Evolutionary conservation across 2,329 filamentous ascomycete species (phyloP), one percentile per base, ranked within the genome.

Genomic region (Alternaria sp.): DNA sequence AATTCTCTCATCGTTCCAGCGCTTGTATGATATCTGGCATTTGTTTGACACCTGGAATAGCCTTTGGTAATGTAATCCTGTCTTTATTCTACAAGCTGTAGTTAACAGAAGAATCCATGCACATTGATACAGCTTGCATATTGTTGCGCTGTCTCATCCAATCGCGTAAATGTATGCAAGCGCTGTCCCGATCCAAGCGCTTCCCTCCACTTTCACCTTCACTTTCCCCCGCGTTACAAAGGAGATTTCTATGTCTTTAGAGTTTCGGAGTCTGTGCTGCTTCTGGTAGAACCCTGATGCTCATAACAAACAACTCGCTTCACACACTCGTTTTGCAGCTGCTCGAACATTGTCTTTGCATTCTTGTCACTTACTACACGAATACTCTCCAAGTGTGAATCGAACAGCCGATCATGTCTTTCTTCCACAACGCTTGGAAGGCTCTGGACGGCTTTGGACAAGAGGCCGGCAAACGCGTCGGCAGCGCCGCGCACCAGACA

Each of bases 391-490:
- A 28, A 41, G 18, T 18, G 12, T 22, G 5, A 41, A 10, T 41
- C 38, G 11, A 16, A 10, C 5, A 12, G 8, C 6, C n/a, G n/a
- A 45, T 30, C 22, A 61, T 57, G 59, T 49, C 38, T 7, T 49
- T 61, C 50, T 45, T 62, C 36, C 14, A 57, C 16, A 12, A 62
- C 25, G 49, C 49, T 3, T 45, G 44, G 56, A 57, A 59, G 28
- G 52, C 50, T 6, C 6, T 59, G 28, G 51, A 51, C 30, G 22
- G 25, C 45, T 27, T 56, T 16, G 45, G 60, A 8, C 46, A 63
- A 57, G 51, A 59, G 32, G 57, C 52, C 2, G 48, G 40, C 7
- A 53, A 59, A 16, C 60, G 44, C n/a, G 16, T 53, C 22, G 56
- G 46, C 14, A 5, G 18, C 34, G 14, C 28, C 14, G 10, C 30